These are phyloP conservation scores for Eimeria necatrix DNA, from an alignment of 169 alveolate genomes.

Conservation along the genomic window DNA sequence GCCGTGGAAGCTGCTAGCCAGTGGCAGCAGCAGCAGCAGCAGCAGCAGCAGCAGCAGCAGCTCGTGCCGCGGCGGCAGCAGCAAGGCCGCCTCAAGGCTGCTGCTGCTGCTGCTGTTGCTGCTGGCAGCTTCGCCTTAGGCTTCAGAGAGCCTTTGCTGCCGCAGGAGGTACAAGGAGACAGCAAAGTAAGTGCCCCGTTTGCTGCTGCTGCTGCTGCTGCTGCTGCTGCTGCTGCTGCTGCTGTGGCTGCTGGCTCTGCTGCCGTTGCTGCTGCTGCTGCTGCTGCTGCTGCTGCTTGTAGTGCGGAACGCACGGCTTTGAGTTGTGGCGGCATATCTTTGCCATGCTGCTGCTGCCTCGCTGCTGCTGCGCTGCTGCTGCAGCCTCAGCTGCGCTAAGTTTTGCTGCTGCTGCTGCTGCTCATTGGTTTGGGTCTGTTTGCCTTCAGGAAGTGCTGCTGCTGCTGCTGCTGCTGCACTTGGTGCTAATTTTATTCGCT, in stretches of 20 bases:
- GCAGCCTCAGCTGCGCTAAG: too few relatives aligned
- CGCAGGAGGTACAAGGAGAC: too few relatives aligned
- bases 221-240: background rate
- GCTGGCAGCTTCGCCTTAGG: background rate
- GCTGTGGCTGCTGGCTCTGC: conserved; percentile 13
- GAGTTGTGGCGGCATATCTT: too few relatives aligned
- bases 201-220: background rate
- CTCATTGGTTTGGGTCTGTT: background rate
- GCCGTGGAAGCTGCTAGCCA: background rate
- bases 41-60: conserved; percentile 55
- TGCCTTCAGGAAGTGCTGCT: background rate
- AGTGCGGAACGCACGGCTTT: too few relatives aligned
- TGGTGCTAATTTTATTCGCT: background rate
- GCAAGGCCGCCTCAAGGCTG: conserved; percentile 15
- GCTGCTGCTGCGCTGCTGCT: too few relatives aligned
- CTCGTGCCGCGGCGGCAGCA: conserved; percentile 23
- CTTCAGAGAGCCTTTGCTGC: background rate
- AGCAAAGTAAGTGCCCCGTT: background rate
- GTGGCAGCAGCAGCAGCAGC: conserved; percentile 53
- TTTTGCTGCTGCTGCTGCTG: too few relatives aligned
- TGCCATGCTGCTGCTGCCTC: too few relatives aligned
- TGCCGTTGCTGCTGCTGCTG: background rate
- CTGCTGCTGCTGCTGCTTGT: conserved; percentile 16
- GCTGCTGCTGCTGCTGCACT: background rate
- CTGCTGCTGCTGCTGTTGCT: background rate